Conservation (phyloP, 805 yeast species). For the Yarrowia yakushimensis region DNA sequence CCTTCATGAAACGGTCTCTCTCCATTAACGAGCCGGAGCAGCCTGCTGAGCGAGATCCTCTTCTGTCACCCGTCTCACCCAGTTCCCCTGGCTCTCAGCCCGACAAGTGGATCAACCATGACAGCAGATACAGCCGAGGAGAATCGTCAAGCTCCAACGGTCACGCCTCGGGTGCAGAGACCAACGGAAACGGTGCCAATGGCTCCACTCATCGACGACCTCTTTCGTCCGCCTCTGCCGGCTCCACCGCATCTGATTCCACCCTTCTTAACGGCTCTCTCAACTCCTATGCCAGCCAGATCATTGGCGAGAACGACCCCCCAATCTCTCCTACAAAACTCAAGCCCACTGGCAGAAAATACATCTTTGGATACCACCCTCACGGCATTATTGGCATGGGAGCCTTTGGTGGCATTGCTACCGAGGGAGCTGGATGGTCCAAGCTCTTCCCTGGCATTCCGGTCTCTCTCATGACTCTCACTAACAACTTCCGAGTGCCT, state of each 20-base stretch:
- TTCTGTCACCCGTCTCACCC: slow-evolving; percentile 22
- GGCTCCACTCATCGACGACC: slow-evolving; percentile 3
- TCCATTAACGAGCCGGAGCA: slow-evolving; percentile 8
- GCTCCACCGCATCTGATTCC: slow-evolving; percentile 8
- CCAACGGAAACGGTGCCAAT: background rate
- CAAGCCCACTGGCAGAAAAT: slow-evolving; percentile 43
- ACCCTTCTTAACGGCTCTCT: slow-evolving; percentile 14
- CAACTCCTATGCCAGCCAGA: slow-evolving; percentile 21
- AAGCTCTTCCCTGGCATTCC: slow-evolving; percentile 79
- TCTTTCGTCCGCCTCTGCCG: slow-evolving; percentile 10
- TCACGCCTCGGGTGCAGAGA: background rate
- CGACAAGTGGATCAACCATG: slow-evolving; percentile 23
- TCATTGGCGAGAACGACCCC: background rate
- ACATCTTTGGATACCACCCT: slow-evolving; percentile 91
- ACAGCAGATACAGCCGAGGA: slow-evolving; percentile 20
- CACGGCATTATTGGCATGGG: slow-evolving; percentile 96
- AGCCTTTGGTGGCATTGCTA: slow-evolving; percentile 76
- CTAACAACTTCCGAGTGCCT: slow-evolving; percentile 83
- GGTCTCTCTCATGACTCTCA: slow-evolving; percentile 70
- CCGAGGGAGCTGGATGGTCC: slow-evolving; percentile 73
- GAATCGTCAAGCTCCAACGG: slow-evolving; percentile 4
- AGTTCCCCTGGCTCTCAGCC: slow-evolving; percentile 21
- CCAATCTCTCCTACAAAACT: slow-evolving; percentile 47
- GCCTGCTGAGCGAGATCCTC: slow-evolving; percentile 14
- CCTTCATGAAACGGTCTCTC: slow-evolving; percentile 5